phyloP scores from a whole-genome alignment of 176 grass and related monocot genomes.

The Thinopyrum elongatum region DNA sequence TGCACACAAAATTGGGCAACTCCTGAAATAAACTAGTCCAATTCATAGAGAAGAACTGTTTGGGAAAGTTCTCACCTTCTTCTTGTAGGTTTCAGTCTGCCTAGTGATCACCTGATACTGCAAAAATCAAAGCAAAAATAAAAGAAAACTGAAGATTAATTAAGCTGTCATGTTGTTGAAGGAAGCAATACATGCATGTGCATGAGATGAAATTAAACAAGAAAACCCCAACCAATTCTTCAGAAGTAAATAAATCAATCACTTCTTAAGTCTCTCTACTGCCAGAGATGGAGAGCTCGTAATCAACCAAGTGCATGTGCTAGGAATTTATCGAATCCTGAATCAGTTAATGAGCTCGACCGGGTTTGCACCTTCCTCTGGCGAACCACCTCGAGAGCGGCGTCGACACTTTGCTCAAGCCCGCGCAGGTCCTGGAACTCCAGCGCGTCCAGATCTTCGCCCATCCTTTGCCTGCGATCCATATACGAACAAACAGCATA shows the following conservation, averaged over 20 bases:
- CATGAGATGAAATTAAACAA: not conserved
- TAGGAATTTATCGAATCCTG: not conserved
- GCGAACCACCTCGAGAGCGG: slow-evolving; percentile 77
- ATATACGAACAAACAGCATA: not conserved
- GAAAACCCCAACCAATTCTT: no score
- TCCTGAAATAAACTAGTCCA: not conserved
- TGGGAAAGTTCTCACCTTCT: slow-evolving; percentile 58
- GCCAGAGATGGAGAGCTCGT: not conserved
- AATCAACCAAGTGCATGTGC: no score
- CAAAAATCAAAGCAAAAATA: slow-evolving; percentile 18
- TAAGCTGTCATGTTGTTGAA: not conserved
- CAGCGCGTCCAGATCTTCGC: slow-evolving; percentile 71
- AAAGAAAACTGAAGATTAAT: not conserved
- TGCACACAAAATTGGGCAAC: not conserved
- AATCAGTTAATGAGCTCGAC: not conserved
- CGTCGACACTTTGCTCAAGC: slow-evolving; percentile 80
- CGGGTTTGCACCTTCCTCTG: slow-evolving; percentile 55
- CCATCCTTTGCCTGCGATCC: slow-evolving; percentile 70
- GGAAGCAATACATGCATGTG: not conserved
- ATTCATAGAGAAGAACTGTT: not conserved
- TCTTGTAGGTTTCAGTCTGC: slow-evolving; percentile 88
- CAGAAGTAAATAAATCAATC: not conserved
- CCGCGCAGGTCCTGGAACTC: slow-evolving; percentile 73
- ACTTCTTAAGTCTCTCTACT: no score
- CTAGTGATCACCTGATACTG: slow-evolving; percentile 86